phyloP scores from a whole-genome alignment of 768 basidiomycete species.

The Mycena vulgaris region DNA sequence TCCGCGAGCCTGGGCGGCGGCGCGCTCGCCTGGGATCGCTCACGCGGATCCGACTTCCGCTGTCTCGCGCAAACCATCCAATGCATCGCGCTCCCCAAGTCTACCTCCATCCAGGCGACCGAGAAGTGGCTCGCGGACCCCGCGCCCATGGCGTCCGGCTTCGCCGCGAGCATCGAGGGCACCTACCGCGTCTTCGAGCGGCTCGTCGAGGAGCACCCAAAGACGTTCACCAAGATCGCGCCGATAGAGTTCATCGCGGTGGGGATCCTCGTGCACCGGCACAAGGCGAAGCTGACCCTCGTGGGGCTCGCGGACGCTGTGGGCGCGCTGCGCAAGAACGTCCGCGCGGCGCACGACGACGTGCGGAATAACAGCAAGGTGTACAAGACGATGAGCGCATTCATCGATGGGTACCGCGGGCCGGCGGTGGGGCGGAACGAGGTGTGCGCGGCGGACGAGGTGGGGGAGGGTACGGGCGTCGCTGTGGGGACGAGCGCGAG shows the following conservation, averaged over 20 bases:
- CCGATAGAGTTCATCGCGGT: conserved; percentile 80
- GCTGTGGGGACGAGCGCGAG: not conserved
- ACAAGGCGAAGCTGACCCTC: conserved; percentile 57
- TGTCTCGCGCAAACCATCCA: conserved; percentile 70
- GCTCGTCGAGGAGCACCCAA: conserved; percentile 50
- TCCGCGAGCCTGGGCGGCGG: conserved; percentile 45
- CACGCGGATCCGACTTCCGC: conserved; percentile 66
- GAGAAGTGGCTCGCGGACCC: conserved; percentile 67
- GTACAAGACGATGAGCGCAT: conserved; percentile 67
- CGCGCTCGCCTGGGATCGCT: conserved; percentile 52
- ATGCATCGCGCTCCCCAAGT: conserved; percentile 60
- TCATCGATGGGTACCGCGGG: conserved; percentile 51
- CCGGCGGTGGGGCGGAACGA: conserved; percentile 5
- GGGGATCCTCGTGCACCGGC: conserved; percentile 66
- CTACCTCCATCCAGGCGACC: conserved; percentile 52
- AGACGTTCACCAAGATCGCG: conserved; percentile 67
- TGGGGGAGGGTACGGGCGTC: conserved; percentile 11
- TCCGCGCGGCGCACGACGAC: conserved; percentile 72
- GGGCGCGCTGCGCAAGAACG: conserved; percentile 65
- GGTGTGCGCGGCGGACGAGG: conserved; percentile 41
- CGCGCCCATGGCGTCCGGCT: conserved; percentile 46
- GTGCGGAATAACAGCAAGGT: conserved; percentile 77
- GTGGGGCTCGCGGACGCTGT: conserved; percentile 62
- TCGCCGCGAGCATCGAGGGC: conserved; percentile 52
- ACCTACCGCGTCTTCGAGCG: conserved; percentile 64